A percentile compares a stretch with the other conserved stretches of the same genome.
Evolutionary conservation across 202 grass and related monocot species (phyloP).

Genomic region (Brachypodium distachyon): DNA sequence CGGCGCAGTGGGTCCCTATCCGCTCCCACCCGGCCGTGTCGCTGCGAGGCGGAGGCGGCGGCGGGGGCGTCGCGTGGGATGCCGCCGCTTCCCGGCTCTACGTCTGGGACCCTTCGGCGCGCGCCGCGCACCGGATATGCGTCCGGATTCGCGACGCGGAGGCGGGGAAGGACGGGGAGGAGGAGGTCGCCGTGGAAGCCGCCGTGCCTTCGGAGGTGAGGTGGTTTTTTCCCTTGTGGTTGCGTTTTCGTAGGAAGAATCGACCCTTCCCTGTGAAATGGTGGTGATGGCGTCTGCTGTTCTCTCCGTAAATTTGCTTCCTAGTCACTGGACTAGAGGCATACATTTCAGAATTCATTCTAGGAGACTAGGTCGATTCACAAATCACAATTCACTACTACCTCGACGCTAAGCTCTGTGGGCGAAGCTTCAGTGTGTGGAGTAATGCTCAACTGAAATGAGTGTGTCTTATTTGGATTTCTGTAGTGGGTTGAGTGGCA

Average conservation of each 20-base stretch:
- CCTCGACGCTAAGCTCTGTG: background rate
- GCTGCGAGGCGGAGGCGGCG: background rate
- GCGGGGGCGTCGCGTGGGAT: constrained; percentile 53
- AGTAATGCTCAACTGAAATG: background rate
- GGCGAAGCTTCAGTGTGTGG: background rate
- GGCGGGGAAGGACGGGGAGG: constrained; percentile 27
- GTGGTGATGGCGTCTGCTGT: background rate
- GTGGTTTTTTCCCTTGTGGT: background rate
- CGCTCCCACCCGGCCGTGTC: constrained; percentile 49
- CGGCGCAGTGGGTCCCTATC: constrained; percentile 52
- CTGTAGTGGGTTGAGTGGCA: background rate
- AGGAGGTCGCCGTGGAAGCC: constrained; percentile 49
- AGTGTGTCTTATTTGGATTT: background rate
- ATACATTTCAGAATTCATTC: background rate
- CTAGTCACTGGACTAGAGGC: background rate
- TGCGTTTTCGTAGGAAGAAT: background rate
- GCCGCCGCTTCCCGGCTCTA: constrained; percentile 60
- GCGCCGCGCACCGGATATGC: constrained; percentile 50
- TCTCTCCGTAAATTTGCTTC: background rate
- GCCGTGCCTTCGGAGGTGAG: constrained; percentile 78
- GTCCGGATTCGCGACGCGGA: constrained; percentile 53
- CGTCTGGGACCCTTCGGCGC: constrained; percentile 47
- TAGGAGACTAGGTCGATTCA: background rate
- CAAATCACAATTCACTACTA: background rate
- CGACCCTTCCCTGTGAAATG: constrained; percentile 1